Conservation (phyloP, 768 basidiomycete genomes). For the Lactarius sp. region DNA sequence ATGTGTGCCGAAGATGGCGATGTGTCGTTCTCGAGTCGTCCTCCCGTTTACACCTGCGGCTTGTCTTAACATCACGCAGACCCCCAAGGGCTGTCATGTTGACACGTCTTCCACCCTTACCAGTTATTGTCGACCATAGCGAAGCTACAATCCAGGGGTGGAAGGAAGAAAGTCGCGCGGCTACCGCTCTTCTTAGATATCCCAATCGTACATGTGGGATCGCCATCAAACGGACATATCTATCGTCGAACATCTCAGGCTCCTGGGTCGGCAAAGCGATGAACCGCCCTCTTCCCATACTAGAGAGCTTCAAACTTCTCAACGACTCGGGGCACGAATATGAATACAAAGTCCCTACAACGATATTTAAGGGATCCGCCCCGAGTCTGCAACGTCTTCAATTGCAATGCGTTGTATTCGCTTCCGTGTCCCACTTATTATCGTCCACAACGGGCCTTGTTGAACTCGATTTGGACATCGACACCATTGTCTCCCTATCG, state of each 20-base stretch:
- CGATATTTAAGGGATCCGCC: neutral
- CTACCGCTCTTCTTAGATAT: neutral
- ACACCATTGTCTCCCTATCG: neutral
- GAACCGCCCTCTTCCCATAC: neutral
- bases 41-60: neutral
- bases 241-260: too few relatives aligned
- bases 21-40: neutral
- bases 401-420: neutral
- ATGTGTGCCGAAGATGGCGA: slow-evolving; percentile 11
- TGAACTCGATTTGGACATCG: neutral
- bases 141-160: too few relatives aligned
- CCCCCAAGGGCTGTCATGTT: neutral
- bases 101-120: neutral
- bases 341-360: neutral
- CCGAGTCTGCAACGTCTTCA: neutral
- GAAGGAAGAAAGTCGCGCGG: neutral
- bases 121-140: neutral
- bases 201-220: neutral
- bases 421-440: neutral
- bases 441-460: neutral
- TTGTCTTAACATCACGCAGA: neutral
- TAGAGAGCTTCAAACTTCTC: neutral
- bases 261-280: neutral
- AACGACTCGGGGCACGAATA: too few relatives aligned
- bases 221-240: neutral